Evolutionary conservation across 2,329 filamentous ascomycete genomes (phyloP), one percentile per base, ranked within the genome.

Genomic region (Pyricularia sp.): DNA sequence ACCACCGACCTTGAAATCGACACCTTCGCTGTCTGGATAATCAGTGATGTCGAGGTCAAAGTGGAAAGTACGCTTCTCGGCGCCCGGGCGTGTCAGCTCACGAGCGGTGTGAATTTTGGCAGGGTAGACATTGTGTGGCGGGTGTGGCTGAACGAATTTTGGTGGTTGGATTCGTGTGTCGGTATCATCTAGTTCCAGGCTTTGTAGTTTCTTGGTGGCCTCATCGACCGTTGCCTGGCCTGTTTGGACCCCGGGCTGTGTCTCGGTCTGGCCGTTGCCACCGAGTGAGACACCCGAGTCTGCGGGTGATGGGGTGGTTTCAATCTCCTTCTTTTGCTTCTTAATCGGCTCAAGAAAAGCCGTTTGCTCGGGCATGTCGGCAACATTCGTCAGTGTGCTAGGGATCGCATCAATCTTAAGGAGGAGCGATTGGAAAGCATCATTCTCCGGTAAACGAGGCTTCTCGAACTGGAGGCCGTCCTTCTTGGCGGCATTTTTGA

Each of bases 21-120:
- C 88, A 66, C 86, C 85, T 68, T 92, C 91, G 80, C 96, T 93
- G 25, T 88, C 86, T 0, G 95, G 78, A 75, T 99, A 99, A 77
- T 97, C 91, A 66, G 94, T 97, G 66, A 99, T 91, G 75, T 99
- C 95, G 64, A 99, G 88, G 75, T 98, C 95, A 75, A 98, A 98
- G 79, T 99, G 95, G 78, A 94, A 97, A 0, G 95, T 99, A 70
- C 94, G 87, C 86, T 99, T 99, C 83, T 97, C 93, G 5, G 95
- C 95, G 26, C 94, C 94, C 28, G 87, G 84, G 77, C 88, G 91
- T 14, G 95, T 99, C 76, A 99, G 82, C 79, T 97, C 93, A 69
- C 95, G 90, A 2, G 93, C 88, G 74, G 89, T 89, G 79, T 93
- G 90, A 65, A 99, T 87, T 72, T 89, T 92, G n/a, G 94, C 94